Percentiles rank a stretch among this genome's conserved stretches.
These are phyloP conservation scores for Auricularia sp. DNA, from an alignment of 768 basidiomycete species.

Conservation along the genomic window DNA sequence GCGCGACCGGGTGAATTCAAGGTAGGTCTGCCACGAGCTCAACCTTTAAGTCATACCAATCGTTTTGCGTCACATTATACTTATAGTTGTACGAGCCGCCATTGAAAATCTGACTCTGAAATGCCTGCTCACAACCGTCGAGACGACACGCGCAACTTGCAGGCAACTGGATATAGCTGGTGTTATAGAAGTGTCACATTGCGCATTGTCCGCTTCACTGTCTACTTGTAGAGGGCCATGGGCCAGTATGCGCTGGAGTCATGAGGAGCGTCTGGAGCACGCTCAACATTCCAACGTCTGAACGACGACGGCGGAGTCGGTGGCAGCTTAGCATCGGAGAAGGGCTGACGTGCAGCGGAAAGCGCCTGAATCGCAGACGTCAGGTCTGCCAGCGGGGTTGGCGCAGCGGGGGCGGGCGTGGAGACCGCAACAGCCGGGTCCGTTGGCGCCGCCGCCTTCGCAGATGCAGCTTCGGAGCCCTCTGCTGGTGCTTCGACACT, in stretches of 20 bases:
- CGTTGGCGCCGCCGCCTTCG: slow-evolving; percentile 6
- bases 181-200: no score
- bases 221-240: slow-evolving; percentile 45
- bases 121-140: no score
- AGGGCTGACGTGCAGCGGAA: slow-evolving; percentile 44
- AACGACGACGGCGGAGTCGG: slow-evolving; percentile 59
- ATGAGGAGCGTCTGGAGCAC: slow-evolving; percentile 72
- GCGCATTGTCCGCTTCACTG: background rate
- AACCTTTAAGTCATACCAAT: no score
- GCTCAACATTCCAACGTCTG: slow-evolving; percentile 65
- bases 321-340: slow-evolving; percentile 55
- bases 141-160: no score
- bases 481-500: slow-evolving; percentile 48
- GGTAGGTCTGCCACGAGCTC: no score
- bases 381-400: slow-evolving; percentile 44
- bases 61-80: no score
- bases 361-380: slow-evolving; percentile 64
- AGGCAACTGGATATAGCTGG: no score
- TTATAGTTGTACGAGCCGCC: no score
- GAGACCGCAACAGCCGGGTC: slow-evolving; percentile 24
- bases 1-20: no score
- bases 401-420: slow-evolving; percentile 33
- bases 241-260: slow-evolving; percentile 76
- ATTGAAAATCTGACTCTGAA: no score
- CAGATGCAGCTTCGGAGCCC: slow-evolving; percentile 13